phyloP scores from a whole-genome alignment of 768 basidiomycete genomes.

The Trametopsis cervina region DNA sequence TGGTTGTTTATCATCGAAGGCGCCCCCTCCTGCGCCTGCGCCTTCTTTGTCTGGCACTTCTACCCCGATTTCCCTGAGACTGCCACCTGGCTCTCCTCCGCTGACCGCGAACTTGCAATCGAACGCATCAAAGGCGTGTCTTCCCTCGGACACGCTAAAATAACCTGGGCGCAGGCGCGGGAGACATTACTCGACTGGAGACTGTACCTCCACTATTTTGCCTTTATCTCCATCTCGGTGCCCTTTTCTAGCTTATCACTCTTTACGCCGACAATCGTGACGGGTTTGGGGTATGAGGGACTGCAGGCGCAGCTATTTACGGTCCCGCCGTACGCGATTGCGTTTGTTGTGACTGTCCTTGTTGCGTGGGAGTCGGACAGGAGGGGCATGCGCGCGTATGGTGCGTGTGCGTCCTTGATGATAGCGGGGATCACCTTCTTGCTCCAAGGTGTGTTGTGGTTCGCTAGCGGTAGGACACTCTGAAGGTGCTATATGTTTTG shows the following conservation, averaged over 20 bases:
- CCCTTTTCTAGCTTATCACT: conserved; percentile 38
- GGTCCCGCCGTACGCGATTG: conserved; percentile 39
- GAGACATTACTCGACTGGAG: conserved; percentile 31
- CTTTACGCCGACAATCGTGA: conserved; percentile 69
- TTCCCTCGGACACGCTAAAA: conserved; percentile 25
- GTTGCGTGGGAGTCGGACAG: conserved; percentile 18
- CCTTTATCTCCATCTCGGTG: conserved; percentile 38
- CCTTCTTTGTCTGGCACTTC: conserved; percentile 24
- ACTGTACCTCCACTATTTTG: conserved; percentile 32
- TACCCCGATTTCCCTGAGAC: conserved; percentile 48
- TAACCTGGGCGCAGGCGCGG: conserved; percentile 33
- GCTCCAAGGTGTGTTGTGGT: conserved; percentile 12
- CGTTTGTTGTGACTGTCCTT: conserved; percentile 20
- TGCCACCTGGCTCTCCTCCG: conserved; percentile 34
- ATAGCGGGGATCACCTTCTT: conserved; percentile 17
- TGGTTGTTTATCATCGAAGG: conserved; percentile 42
- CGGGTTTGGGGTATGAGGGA: conserved; percentile 48
- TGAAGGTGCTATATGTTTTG: neutral
- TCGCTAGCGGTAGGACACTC: neutral
- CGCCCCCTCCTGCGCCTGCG: conserved; percentile 33
- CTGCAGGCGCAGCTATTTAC: conserved; percentile 55
- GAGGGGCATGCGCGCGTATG: conserved; percentile 15
- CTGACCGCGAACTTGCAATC: conserved; percentile 35
- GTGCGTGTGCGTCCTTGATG: conserved; percentile 13
- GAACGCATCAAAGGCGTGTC: conserved; percentile 32